Percentiles rank a stretch among this genome's conserved stretches.
phyloP scores from a whole-genome alignment of 2,329 filamentous ascomycete species.

The Fusarium torreyae region DNA sequence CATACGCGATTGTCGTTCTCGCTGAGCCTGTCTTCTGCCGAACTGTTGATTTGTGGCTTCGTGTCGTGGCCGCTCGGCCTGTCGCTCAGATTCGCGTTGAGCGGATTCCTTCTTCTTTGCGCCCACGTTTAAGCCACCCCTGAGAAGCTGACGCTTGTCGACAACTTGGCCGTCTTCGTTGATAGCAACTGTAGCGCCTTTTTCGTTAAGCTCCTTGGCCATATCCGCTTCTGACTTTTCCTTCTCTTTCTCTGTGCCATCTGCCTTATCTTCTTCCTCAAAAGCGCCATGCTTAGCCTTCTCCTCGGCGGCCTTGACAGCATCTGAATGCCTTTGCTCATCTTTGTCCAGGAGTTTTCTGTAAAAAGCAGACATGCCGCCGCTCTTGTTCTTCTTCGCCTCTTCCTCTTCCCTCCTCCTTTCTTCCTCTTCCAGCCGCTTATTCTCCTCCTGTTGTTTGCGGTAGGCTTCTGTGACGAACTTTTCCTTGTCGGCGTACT shows the following conservation, averaged over 20 bases:
- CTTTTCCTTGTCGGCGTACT: slow-evolving; percentile 86
- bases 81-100: slow-evolving; percentile 44
- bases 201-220: slow-evolving; percentile 77
- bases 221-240: slow-evolving; percentile 73
- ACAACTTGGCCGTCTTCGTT: slow-evolving; percentile 89
- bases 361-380: slow-evolving; percentile 86
- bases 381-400: slow-evolving; percentile 72
- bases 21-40: slow-evolving; percentile 75
- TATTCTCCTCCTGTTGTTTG: slow-evolving; percentile 83
- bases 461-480: slow-evolving; percentile 90
- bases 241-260: slow-evolving; percentile 68
- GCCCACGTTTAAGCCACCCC: slow-evolving; percentile 81
- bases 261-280: slow-evolving; percentile 53
- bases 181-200: slow-evolving; percentile 73
- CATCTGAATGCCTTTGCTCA: slow-evolving; percentile 78
- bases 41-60: slow-evolving; percentile 59
- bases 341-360: slow-evolving; percentile 79
- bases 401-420: slow-evolving; percentile 74
- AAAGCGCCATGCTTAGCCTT: slow-evolving; percentile 59
- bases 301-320: slow-evolving; percentile 76
- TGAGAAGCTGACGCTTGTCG: slow-evolving; percentile 85
- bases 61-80: slow-evolving; percentile 51
- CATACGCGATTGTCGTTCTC: slow-evolving; percentile 84
- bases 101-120: slow-evolving; percentile 70
- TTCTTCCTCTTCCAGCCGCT: slow-evolving; percentile 80